Conservation (phyloP, 352 stramenopile species). For the Pythium periplocum region DNA sequence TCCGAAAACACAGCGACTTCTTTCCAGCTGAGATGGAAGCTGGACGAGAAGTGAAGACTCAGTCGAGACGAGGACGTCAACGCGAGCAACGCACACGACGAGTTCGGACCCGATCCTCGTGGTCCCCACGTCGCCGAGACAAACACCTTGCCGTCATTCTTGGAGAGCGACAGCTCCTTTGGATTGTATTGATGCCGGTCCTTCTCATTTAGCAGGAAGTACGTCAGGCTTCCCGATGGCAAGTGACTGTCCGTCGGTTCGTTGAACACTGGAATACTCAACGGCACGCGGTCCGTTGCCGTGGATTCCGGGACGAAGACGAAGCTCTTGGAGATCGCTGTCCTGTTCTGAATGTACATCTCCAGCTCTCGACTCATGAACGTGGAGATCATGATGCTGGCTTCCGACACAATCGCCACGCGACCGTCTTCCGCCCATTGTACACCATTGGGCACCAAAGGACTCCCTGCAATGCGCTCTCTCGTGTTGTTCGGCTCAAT, state of each 20-base stretch:
- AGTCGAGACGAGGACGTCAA: constrained; percentile 55
- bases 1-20: constrained; percentile 69
- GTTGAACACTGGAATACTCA: constrained; percentile 40
- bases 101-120: constrained; percentile 63
- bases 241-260: constrained; percentile 21
- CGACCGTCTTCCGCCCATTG: constrained; percentile 70
- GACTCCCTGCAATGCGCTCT: constrained; percentile 72
- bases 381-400: constrained; percentile 71
- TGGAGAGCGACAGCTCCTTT: constrained; percentile 78
- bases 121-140: constrained; percentile 62
- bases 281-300: constrained; percentile 38
- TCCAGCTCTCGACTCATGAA: constrained; percentile 77
- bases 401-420: constrained; percentile 65
- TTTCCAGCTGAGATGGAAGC: constrained; percentile 77
- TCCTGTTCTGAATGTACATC: constrained; percentile 74
- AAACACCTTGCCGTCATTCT: constrained; percentile 59
- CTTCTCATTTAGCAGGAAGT: constrained; percentile 59
- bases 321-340: constrained; percentile 76
- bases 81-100: constrained; percentile 58
- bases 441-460: constrained; percentile 58
- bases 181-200: constrained; percentile 76
- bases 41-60: constrained; percentile 70
- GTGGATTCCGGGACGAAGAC: constrained; percentile 55
- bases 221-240: constrained; percentile 32
- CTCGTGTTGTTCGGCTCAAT: constrained; percentile 13